A percentile compares a stretch with the other conserved stretches of the same genome.
Conservation (phyloP, 2,329 filamentous ascomycete genomes). For the Camptophora hylomeconis region DNA sequence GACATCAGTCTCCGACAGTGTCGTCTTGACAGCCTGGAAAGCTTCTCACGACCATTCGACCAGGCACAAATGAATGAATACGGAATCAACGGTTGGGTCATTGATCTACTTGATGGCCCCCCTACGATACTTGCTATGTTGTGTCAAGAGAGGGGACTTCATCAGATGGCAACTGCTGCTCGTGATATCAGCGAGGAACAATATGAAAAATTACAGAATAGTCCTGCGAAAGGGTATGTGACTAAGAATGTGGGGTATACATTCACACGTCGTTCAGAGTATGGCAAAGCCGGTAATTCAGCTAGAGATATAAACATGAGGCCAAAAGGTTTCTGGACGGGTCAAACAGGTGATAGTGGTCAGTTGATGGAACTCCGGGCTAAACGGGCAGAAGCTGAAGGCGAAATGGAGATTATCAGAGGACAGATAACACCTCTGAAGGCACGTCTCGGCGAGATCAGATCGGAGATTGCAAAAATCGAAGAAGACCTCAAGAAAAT, state of each 20-base stretch:
- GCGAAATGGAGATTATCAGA: constrained; percentile 17
- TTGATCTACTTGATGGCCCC: constrained; percentile 69
- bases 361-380: too few relatives aligned
- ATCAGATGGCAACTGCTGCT: constrained; percentile 53
- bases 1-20: constrained; percentile 54
- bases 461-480: constrained; percentile 4
- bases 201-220: constrained; percentile 50
- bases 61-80: constrained; percentile 40
- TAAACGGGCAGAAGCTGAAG: constrained; percentile 38
- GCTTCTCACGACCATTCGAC: constrained; percentile 43
- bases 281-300: constrained; percentile 60
- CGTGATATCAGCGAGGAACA: constrained; percentile 52
- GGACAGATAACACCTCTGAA: constrained; percentile 26
- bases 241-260: constrained; percentile 51
- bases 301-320: constrained; percentile 51
- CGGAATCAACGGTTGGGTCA: constrained; percentile 68
- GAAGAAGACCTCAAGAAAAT: constrained; percentile 4
- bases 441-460: constrained; percentile 3
- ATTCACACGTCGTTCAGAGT: constrained; percentile 62
- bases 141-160: constrained; percentile 57
- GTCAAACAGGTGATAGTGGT: constrained; percentile 54
- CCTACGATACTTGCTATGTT: constrained; percentile 77
- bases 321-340: constrained; percentile 58
- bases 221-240: constrained; percentile 55
- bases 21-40: constrained; percentile 30